Evolutionary conservation across 2,329 filamentous ascomycete genomes (phyloP).

Genomic region (Cladosporium sp.): DNA sequence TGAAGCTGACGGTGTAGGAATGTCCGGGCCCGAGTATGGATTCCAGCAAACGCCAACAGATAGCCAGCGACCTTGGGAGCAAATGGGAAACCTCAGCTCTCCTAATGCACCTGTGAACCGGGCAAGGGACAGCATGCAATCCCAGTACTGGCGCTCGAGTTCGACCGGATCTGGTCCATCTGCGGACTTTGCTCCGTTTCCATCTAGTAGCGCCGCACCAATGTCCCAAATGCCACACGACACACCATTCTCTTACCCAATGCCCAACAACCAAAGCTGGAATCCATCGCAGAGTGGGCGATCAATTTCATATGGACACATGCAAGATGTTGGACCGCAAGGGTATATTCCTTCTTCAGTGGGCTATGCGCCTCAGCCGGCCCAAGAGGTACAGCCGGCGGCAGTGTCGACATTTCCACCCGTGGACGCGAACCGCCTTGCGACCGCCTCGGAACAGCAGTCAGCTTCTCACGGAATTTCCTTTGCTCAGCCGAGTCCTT

Average conservation of each 20-base stretch:
- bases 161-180: neutral
- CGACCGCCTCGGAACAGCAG: neutral
- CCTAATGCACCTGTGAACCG: neutral
- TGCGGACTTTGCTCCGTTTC: constrained; percentile 12
- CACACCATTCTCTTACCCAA: neutral
- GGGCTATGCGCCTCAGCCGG: constrained; percentile 1
- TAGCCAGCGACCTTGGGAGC: constrained; percentile 6
- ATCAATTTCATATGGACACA: neutral
- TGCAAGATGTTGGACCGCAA: neutral
- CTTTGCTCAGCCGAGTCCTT: constrained; percentile 1
- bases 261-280: neutral
- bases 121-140: constrained; percentile 10
- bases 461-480: neutral
- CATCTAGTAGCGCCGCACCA: neutral
- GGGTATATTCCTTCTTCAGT: constrained; percentile 1
- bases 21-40: neutral
- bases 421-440: neutral
- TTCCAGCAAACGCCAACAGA: constrained; percentile 4
- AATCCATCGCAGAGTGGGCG: neutral
- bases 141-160: constrained; percentile 10
- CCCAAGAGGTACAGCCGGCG: neutral
- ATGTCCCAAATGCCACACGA: constrained; percentile 1
- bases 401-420: neutral
- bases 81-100: neutral
- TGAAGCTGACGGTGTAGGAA: neutral